Percentiles rank a stretch among this genome's conserved stretches.
Evolutionary conservation across 2,329 filamentous ascomycete species (phyloP).

Genomic region (Colletotrichum kahawae): DNA sequence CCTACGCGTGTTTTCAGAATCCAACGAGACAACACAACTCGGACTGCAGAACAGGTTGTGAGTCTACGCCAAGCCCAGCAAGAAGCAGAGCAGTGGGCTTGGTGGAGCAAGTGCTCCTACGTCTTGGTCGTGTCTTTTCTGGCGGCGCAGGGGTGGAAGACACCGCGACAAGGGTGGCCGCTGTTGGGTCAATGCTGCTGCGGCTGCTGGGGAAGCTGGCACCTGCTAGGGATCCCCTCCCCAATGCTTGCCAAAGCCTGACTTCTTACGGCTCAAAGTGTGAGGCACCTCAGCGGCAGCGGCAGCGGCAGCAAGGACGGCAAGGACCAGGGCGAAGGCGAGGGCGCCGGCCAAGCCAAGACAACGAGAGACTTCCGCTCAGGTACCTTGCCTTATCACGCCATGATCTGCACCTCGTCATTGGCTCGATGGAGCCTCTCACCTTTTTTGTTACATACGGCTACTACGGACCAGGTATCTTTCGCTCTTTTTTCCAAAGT

Average conservation of each 20-base stretch:
- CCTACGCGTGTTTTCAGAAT: neutral
- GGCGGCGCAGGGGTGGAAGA: neutral
- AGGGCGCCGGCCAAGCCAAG: neutral
- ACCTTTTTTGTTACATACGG: slow-evolving; percentile 8
- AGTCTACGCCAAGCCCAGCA: slow-evolving; percentile 1
- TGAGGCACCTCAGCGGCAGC: neutral
- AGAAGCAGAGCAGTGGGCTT: slow-evolving; percentile 3
- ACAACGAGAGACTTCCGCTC: slow-evolving; percentile 6
- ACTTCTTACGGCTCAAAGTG: neutral
- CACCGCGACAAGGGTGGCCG: neutral
- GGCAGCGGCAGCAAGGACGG: neutral
- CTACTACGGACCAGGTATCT: neutral
- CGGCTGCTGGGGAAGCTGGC: neutral
- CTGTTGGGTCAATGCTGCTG: slow-evolving; percentile 8
- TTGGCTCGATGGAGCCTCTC: slow-evolving; percentile 17
- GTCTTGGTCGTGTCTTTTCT: neutral
- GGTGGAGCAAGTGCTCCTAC: neutral
- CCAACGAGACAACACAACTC: slow-evolving; percentile 9
- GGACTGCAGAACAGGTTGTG: slow-evolving; percentile 1
- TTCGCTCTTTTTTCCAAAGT: neutral
- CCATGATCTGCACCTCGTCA: slow-evolving; percentile 18
- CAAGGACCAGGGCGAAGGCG: neutral
- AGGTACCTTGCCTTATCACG: slow-evolving; percentile 21
- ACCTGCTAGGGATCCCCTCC: neutral
- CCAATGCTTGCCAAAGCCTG: neutral